Evolutionary conservation across 2,329 filamentous ascomycete genomes (phyloP).

Genomic region (Aspergillus ruber): DNA sequence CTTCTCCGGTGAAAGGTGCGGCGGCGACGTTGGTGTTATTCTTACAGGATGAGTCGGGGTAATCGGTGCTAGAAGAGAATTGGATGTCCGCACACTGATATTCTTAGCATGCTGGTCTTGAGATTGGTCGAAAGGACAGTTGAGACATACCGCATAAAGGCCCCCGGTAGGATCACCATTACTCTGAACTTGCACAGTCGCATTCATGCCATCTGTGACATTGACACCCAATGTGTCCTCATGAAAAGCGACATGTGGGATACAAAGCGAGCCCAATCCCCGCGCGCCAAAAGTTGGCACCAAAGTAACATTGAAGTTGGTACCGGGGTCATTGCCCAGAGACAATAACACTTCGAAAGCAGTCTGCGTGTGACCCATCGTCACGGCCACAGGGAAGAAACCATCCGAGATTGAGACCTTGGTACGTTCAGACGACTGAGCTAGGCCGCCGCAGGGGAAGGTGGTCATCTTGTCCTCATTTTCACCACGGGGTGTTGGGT

Average conservation of each 20-base stretch:
- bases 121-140: neutral
- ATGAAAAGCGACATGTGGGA: conserved; percentile 48
- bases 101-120: neutral
- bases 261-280: conserved; percentile 60
- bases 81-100: conserved; percentile 65
- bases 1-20: conserved; percentile 33
- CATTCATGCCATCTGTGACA: conserved; percentile 55
- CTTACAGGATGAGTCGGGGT: conserved; percentile 47
- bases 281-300: conserved; percentile 55
- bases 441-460: conserved; percentile 48
- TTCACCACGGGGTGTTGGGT: conserved; percentile 46
- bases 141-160: conserved; percentile 56
- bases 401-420: conserved; percentile 43
- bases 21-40: conserved; percentile 53
- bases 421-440: conserved; percentile 41
- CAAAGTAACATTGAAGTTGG: conserved; percentile 64
- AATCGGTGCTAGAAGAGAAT: conserved; percentile 50
- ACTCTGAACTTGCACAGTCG: conserved; percentile 64
- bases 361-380: conserved; percentile 47
- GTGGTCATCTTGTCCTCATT: conserved; percentile 40
- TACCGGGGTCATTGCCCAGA: conserved; percentile 46
- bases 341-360: conserved; percentile 50
- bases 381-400: conserved; percentile 45
- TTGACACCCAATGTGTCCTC: conserved; percentile 33
- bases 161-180: conserved; percentile 53